A percentile compares a stretch with the other conserved stretches of the same genome.
phyloP scores from a whole-genome alignment of 139 green algal species.

The Limnomonas spitsbergensis region DNA sequence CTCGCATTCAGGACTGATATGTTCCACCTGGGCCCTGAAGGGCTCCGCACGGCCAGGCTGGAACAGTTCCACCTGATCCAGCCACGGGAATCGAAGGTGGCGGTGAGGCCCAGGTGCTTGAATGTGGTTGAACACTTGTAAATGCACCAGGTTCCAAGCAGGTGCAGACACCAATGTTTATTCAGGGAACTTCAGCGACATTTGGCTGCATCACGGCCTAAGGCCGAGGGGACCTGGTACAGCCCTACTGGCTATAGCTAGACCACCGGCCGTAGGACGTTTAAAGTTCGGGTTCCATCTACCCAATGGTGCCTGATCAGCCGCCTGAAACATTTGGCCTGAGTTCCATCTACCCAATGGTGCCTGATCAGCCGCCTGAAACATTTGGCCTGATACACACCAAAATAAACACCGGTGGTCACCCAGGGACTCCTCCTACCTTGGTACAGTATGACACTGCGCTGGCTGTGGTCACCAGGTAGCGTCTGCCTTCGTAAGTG shows the following conservation, averaged over 20 bases:
- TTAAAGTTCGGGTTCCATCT: background rate
- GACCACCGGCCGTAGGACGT: background rate
- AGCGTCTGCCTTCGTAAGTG: constrained; percentile 13
- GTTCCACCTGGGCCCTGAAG: constrained; percentile 19
- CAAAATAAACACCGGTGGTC: background rate
- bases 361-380: background rate
- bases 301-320: no score
- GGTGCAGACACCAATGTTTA: no score
- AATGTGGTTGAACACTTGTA: no score
- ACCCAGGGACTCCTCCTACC: background rate
- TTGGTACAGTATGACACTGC: constrained; percentile 26
- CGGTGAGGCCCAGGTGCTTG: background rate
- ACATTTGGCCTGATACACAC: background rate
- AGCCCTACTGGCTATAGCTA: no score
- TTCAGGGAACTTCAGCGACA: no score
- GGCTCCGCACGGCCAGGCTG: constrained; percentile 25
- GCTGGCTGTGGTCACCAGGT: constrained; percentile 31
- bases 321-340: no score
- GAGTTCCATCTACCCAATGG: background rate
- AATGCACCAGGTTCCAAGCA: no score
- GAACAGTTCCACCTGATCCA: constrained; percentile 19
- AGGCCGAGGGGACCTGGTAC: no score
- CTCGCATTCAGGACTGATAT: constrained; percentile 31
- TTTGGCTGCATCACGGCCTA: no score
- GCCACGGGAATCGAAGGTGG: background rate